These are phyloP conservation scores for Begonia loranthoides DNA, from an alignment of 306 rosid genomes.

Conservation along the genomic window DNA sequence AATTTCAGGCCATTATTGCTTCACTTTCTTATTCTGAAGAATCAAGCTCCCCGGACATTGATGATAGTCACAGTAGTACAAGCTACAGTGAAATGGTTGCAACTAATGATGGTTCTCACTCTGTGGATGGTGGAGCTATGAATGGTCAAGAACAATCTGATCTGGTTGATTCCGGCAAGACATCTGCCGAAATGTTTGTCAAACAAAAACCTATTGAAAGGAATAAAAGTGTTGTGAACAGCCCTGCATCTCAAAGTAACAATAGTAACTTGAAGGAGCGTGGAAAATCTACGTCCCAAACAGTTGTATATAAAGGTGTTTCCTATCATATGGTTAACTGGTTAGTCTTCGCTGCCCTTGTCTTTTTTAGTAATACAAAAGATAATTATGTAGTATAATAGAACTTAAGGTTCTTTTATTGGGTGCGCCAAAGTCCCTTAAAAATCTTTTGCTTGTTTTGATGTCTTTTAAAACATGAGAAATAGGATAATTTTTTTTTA, in stretches of 20 bases:
- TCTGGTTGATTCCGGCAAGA: constrained; percentile 26
- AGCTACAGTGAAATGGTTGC: constrained; percentile 27
- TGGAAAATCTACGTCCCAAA: constrained; percentile 63
- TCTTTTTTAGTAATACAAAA: too few species aligned
- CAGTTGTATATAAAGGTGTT: constrained; percentile 57
- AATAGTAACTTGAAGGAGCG: constrained; percentile 46
- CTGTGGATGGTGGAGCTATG: constrained; percentile 14
- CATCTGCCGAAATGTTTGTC: constrained; percentile 18
- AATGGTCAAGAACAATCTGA: constrained; percentile 5
- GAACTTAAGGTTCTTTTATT: too few species aligned
- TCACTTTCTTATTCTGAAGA: constrained; percentile 37
- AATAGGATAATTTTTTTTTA: too few species aligned
- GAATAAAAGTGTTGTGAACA: constrained; percentile 28
- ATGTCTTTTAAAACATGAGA: too few species aligned
- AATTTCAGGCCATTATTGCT: constrained; percentile 72
- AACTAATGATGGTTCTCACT: constrained; percentile 18
- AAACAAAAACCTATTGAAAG: constrained; percentile 19
- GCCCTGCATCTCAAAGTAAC: constrained; percentile 23
- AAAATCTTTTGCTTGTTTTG: too few species aligned
- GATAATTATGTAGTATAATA: too few species aligned
- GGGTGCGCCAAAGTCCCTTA: too few species aligned
- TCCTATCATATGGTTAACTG: constrained; percentile 99
- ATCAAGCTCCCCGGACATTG: constrained; percentile 31
- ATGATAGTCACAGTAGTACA: constrained; percentile 36
- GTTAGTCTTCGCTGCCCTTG: constrained; percentile 35